These are phyloP conservation scores for Haematococcus sp. DNA, from an alignment of 139 green algal genomes.

Conservation along the genomic window DNA sequence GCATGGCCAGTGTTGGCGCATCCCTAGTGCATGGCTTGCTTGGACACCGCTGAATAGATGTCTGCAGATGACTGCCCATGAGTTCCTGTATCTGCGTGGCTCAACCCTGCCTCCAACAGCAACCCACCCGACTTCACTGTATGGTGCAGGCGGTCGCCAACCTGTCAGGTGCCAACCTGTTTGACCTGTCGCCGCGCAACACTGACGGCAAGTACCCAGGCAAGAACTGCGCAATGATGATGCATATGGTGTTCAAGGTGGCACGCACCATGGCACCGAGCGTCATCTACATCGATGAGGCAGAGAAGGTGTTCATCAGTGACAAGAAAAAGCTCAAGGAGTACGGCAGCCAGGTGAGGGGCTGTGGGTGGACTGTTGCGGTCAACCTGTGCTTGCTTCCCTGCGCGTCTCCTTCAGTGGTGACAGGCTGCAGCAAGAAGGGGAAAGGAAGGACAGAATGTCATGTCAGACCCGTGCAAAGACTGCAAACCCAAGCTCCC, in stretches of 20 bases:
- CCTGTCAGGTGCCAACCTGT: slow-evolving; percentile 69
- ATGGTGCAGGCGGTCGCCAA: slow-evolving; percentile 55
- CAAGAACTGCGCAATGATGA: slow-evolving; percentile 80
- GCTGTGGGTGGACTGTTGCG: too few species aligned
- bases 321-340: slow-evolving; percentile 85
- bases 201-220: slow-evolving; percentile 82
- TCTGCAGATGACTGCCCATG: too few species aligned
- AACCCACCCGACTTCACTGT: background rate
- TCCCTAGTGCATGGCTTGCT: too few species aligned
- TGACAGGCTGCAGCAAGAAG: too few species aligned
- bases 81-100: too few species aligned
- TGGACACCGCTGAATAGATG: too few species aligned
- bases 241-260: slow-evolving; percentile 88
- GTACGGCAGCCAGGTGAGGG: slow-evolving; percentile 54
- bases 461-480: background rate
- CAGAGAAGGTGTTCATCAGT: slow-evolving; percentile 87
- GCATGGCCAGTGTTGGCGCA: too few species aligned
- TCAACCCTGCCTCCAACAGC: too few species aligned
- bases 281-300: slow-evolving; percentile 88
- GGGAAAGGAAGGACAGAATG: too few species aligned
- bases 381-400: too few species aligned
- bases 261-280: slow-evolving; percentile 74
- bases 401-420: too few species aligned
- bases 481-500: too few species aligned
- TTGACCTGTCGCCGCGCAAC: slow-evolving; percentile 81